Evolutionary conservation across 1,139 yeast species (phyloP), one percentile per base, ranked within the genome.

Genomic region (Diutina pseudorugosa): DNA sequence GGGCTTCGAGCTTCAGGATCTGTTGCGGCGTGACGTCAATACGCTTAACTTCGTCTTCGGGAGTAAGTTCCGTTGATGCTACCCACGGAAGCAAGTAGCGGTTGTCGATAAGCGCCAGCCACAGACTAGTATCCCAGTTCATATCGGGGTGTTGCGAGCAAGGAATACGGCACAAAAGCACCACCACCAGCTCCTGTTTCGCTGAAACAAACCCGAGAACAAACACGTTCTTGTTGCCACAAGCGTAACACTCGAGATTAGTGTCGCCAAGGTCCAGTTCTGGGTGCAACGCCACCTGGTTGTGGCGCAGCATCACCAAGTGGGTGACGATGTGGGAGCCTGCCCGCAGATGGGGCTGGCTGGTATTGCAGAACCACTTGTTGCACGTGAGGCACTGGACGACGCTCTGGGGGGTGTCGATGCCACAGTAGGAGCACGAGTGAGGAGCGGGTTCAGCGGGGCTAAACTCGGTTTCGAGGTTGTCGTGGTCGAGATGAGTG

Each of bases 251-350:
- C 65, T 91, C 97, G 56, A 91, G 70, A 1, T 82, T 76, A 3
- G 93, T 84, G 54, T 85, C 96, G 14, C 97, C 97, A 48, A 90
- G 71, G 57, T 87, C 93, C 0, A 93, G 83, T 42, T 86, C 86
- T 44, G 82, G 83, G 63, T 90, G 97, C 51, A 89, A 71, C 3
- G 84, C 74, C 2, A 90, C 91, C 41, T 73, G 72, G 61, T 84
- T 82, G 65, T 91, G 97, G 55, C 85, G 81, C 2, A 96, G 79
- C 60, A 87, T 70, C 41, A 89, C 95, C 64, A 90, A 70, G 66
- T 91, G 98, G 18, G 89, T 86, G 16, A 91, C 82, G 36, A 91
- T 87, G 65, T 91, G 98, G 1, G 96, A 85, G 19, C 91, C 81
- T 9, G 79, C 68, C 9, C 81, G 71, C 30, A 80, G 74, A 55